Base-by-base conservation (phyloP, 1,139 yeast species). In the Lodderomyces orthopsilosis region DNA sequence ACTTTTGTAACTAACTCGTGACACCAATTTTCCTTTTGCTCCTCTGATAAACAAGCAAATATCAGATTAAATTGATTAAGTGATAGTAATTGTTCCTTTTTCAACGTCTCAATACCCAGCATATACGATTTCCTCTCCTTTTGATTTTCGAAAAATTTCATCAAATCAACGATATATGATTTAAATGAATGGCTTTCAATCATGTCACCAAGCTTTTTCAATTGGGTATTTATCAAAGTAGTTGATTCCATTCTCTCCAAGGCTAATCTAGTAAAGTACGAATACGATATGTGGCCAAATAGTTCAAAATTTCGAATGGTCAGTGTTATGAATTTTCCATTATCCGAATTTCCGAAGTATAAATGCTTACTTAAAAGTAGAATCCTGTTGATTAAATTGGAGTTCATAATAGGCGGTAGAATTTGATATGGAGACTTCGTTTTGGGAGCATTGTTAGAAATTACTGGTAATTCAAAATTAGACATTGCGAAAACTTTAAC, bases 1-100 rank as follows among this genome's bases (percentile, higher is more conserved):
- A 46, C 14, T n/a, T 36, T 41, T 6, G 39, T 24, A 6, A 47
- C 34, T 15, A 46, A n/a, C 6, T 30, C 28, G 18, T 38, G 26
- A 8, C 46, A 40, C 49, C 51, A 50, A 3, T n/a, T 17, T 6
- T 34, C 21, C 24, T 44, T 41, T 32, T 49, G 45, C 14, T 22
- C 33, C 26, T 35, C 45, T 5, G 53, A 46, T 21, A 47, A 26
- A 22, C 45, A 44, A 15, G 41, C 48, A 42, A 49, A 41, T 8
- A 43, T 22, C 33, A 40, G 47, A 38, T 46, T 21, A 23, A 49
- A 48, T 32, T 46, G 51, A 23, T 13, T 13, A 7, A 13, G 4
- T 4, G 13, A 23, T 13, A 35, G 4, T 22, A 23, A 22, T 13
- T 22, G 19, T 10, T 23, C 14, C 3, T 4, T 4, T 7, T n/a